phyloP scores from a whole-genome alignment of 1,284 basidiomycete species.

The Rhodotorula sp. region DNA sequence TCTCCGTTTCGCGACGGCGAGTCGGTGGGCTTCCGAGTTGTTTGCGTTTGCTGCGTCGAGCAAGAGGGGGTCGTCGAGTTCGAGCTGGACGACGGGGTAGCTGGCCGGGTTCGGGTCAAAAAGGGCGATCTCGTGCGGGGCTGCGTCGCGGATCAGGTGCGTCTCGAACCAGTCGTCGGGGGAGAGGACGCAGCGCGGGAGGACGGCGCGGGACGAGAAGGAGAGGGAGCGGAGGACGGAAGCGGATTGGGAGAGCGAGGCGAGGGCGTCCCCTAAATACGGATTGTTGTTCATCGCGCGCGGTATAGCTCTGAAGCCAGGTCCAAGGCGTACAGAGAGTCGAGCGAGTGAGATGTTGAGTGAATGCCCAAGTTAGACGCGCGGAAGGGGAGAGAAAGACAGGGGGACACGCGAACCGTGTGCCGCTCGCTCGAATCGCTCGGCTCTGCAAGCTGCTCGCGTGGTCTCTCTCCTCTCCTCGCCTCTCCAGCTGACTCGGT shows the following conservation, averaged over 20 bases:
- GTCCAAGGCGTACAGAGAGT: background rate
- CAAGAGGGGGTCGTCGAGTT: constrained; percentile 3
- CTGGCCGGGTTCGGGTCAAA: constrained; percentile 27
- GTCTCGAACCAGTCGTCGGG: constrained; percentile 35
- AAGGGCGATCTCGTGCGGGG: constrained; percentile 37
- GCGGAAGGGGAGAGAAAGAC: background rate
- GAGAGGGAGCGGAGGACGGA: constrained; percentile 11
- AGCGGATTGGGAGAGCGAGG: constrained; percentile 15
- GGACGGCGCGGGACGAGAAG: constrained; percentile 12
- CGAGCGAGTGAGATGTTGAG: background rate
- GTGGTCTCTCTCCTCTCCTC: too few relatives aligned
- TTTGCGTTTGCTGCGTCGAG: background rate
- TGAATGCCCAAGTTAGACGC: background rate
- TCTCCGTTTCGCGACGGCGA: constrained; percentile 21
- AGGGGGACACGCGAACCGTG: background rate
- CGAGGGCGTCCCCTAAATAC: constrained; percentile 17
- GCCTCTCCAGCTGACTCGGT: background rate
- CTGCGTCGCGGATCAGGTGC: constrained; percentile 39
- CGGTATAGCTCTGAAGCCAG: too few relatives aligned
- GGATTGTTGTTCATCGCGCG: background rate
- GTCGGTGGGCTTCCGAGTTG: constrained; percentile 16
- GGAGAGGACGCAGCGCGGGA: constrained; percentile 33
- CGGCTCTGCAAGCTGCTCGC: background rate
- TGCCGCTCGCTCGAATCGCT: background rate
- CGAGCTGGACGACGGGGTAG: constrained; percentile 1